These are phyloP conservation scores for Bothriochloa decipiens DNA, from an alignment of 176 grass and related monocot genomes.

Conservation along the genomic window DNA sequence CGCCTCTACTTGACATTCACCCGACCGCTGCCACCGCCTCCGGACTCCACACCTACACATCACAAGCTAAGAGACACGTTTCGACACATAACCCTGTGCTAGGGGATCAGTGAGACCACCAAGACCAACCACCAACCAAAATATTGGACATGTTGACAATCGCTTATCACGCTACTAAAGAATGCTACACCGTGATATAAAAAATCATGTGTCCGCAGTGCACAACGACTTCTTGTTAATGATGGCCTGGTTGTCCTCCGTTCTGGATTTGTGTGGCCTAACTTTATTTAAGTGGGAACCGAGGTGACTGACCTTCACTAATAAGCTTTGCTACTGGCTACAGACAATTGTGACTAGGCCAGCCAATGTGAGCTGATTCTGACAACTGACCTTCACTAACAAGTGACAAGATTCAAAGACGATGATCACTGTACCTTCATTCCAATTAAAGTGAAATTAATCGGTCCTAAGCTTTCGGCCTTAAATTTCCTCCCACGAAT, in stretches of 20 bases:
- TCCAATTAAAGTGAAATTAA: neutral
- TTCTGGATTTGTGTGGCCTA: neutral
- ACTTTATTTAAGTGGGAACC: neutral
- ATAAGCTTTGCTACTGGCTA: neutral
- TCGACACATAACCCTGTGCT: no score
- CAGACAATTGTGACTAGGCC: neutral
- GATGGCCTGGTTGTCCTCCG: neutral
- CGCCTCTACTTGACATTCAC: no score
- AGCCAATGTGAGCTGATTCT: neutral
- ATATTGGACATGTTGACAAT: no score
- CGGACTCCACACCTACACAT: no score
- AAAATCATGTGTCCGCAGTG: no score
- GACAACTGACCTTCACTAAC: no score
- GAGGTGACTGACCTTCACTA: neutral
- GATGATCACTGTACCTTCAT: neutral
- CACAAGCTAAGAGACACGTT: no score
- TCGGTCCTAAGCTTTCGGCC: neutral
- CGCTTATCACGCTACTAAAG: no score
- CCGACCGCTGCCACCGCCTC: no score
- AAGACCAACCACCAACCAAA: no score
- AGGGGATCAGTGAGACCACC: no score
- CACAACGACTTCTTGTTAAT: neutral
- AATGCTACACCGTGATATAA: no score
- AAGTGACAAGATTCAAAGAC: neutral
- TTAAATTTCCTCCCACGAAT: neutral